Conservation (phyloP, 2,329 filamentous ascomycete genomes). For the Pseudogymnoascus sp. region DNA sequence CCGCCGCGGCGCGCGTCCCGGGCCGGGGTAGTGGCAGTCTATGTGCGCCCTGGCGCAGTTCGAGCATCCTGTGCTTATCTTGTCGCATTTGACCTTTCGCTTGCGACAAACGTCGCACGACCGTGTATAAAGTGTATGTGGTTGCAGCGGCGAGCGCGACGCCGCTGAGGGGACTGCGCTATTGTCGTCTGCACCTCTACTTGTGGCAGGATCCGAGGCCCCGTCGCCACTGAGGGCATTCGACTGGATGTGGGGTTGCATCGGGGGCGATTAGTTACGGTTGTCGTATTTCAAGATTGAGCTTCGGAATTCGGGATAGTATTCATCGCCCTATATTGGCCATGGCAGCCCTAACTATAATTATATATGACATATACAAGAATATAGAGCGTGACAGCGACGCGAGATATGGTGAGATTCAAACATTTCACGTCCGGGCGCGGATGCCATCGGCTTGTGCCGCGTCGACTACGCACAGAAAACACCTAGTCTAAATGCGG, state of each 20-base stretch:
- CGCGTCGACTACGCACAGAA: background rate
- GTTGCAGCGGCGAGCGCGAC: constrained; percentile 1
- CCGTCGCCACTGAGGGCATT: background rate
- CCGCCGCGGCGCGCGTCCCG: constrained; percentile 62
- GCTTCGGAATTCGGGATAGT: background rate
- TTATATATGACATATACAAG: constrained; percentile 2
- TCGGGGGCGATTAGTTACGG: background rate
- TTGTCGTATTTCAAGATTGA: background rate
- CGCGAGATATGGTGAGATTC: background rate
- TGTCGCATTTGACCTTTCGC: constrained; percentile 69
- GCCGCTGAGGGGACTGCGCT: background rate
- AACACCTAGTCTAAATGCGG: constrained; percentile 2
- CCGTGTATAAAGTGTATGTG: constrained; percentile 24
- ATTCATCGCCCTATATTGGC: background rate
- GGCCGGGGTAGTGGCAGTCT: constrained; percentile 65
- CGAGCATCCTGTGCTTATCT: constrained; percentile 59
- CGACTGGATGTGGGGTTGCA: background rate
- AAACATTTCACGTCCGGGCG: background rate
- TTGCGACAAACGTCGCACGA: constrained; percentile 44
- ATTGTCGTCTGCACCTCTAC: background rate
- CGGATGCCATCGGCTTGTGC: background rate
- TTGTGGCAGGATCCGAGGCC: background rate
- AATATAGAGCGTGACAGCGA: background rate
- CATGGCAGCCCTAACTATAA: background rate
- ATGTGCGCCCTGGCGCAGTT: constrained; percentile 65